A percentile compares a stretch with the other conserved stretches of the same genome.
Evolutionary conservation across 352 stramenopile species (phyloP).

Genomic region (Globisporangium takayamanum): DNA sequence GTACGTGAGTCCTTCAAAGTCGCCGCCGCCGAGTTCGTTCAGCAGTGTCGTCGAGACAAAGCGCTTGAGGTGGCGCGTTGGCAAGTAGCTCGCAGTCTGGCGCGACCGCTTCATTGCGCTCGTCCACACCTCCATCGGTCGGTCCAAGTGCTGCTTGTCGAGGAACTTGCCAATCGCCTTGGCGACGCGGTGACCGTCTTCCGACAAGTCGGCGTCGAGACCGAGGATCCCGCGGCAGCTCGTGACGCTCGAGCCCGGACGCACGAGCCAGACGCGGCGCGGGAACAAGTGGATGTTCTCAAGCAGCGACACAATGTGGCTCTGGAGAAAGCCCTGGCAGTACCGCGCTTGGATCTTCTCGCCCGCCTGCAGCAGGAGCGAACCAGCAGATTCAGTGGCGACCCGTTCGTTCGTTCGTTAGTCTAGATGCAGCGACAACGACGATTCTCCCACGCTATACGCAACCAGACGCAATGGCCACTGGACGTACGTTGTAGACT

Average conservation of each 20-base stretch:
- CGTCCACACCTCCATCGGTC: constrained; percentile 71
- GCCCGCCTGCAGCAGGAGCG: constrained; percentile 31
- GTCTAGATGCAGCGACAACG: not conserved
- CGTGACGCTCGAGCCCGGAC: constrained; percentile 75
- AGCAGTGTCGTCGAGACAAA: constrained; percentile 86
- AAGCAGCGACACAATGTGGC: constrained; percentile 81
- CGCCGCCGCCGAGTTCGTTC: constrained; percentile 87
- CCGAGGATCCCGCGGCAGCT: constrained; percentile 72
- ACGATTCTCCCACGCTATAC: not conserved
- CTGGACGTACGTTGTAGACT: constrained; percentile 77
- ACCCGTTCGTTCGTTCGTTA: not conserved
- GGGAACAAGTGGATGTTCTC: constrained; percentile 91
- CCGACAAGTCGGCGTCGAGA: constrained; percentile 77
- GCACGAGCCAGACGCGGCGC: constrained; percentile 88
- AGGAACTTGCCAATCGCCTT: constrained; percentile 83
- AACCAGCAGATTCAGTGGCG: not conserved
- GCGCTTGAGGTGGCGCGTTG: constrained; percentile 59
- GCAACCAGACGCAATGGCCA: not conserved
- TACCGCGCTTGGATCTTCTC: constrained; percentile 89
- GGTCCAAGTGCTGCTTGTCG: constrained; percentile 62
- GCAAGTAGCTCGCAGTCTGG: constrained; percentile 66
- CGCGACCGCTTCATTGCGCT: constrained; percentile 78
- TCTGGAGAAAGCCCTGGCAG: constrained; percentile 84
- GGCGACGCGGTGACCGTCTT: constrained; percentile 73
- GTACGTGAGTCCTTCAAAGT: constrained; percentile 87